Evolutionary conservation across 202 grass and related monocot genomes (phyloP).

Genomic region (Zoysia matrella): DNA sequence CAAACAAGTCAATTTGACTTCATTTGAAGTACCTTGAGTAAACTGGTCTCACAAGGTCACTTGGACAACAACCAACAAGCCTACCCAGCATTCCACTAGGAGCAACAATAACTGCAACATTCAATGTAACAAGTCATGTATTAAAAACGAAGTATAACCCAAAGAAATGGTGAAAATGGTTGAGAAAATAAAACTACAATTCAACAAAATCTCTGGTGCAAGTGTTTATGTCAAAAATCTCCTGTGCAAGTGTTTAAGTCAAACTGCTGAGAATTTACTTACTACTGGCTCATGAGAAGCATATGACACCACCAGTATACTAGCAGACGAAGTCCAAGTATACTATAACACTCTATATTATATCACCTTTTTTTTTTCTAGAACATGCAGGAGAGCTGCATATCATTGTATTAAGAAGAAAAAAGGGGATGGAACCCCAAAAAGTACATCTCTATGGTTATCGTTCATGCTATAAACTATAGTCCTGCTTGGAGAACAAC

Average conservation of each 20-base stretch:
- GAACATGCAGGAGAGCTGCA: too few relatives aligned
- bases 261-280: constrained; percentile 7
- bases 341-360: neutral
- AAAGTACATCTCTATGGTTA: neutral
- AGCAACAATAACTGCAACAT: constrained; percentile 89
- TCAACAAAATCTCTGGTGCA: constrained; percentile 1
- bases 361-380: too few relatives aligned
- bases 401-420: too few relatives aligned
- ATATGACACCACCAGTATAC: neutral
- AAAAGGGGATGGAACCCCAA: too few relatives aligned
- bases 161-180: constrained; percentile 29
- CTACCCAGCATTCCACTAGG: constrained; percentile 98
- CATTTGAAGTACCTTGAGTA: constrained; percentile 76
- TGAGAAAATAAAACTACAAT: neutral
- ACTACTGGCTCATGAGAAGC: constrained; percentile 12
- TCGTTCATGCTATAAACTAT: neutral
- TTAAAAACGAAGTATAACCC: constrained; percentile 34
- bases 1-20: neutral
- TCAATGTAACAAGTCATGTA: constrained; percentile 45
- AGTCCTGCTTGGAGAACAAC: constrained; percentile 19
- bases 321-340: neutral
- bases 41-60: constrained; percentile 96
- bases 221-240: neutral
- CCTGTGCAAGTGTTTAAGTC: neutral
- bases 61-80: constrained; percentile 93